These are phyloP conservation scores for Mycosphaerella arachidis DNA, from an alignment of 2,329 filamentous ascomycete genomes.

Conservation along the genomic window DNA sequence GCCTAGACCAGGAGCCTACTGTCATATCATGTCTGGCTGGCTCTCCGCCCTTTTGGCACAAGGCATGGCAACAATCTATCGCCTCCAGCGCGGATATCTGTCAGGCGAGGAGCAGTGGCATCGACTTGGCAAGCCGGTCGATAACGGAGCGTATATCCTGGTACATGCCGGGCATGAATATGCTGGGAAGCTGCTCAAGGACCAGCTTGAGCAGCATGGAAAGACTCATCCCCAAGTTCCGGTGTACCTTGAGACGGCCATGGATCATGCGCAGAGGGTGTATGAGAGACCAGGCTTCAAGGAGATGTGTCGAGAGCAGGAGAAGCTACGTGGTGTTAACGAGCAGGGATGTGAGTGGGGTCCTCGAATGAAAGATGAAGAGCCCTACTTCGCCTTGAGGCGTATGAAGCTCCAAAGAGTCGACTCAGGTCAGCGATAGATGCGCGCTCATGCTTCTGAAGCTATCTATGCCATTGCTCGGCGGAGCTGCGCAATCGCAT, in stretches of 20 bases:
- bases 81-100: neutral
- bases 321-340: neutral
- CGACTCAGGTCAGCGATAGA: neutral
- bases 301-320: neutral
- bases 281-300: conserved; percentile 6
- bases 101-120: neutral
- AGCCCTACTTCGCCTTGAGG: neutral
- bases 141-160: neutral
- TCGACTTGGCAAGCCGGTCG: neutral
- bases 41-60: neutral
- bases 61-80: neutral
- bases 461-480: neutral
- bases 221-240: neutral
- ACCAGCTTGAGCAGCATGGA: neutral
- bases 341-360: neutral
- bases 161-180: conserved; percentile 7
- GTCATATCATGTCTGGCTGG: neutral
- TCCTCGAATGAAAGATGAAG: neutral
- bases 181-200: neutral
- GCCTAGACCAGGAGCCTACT: neutral
- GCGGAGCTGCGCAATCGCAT: too few relatives aligned
- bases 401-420: neutral
- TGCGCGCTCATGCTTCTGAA: neutral
- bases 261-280: conserved; percentile 5
- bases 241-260: conserved; percentile 6